These are phyloP conservation scores for Colletotrichum cuscutae DNA, from an alignment of 2,329 filamentous ascomycete genomes.

Conservation along the genomic window DNA sequence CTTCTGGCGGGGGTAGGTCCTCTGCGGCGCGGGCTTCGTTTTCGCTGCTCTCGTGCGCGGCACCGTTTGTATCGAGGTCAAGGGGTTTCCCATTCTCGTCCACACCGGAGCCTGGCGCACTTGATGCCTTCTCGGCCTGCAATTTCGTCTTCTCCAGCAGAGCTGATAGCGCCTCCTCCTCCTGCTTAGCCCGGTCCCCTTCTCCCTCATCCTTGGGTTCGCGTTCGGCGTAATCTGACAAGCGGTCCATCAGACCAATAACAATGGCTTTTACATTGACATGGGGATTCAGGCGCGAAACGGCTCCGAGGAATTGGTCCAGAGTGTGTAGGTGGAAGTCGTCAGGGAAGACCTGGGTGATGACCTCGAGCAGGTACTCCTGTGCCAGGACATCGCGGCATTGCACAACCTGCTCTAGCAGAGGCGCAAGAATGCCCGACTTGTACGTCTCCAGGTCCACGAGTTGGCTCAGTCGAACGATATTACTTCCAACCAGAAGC, in stretches of 20 bases:
- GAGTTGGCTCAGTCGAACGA: conserved; percentile 93
- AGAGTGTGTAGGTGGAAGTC: conserved; percentile 98
- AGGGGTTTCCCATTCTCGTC: conserved; percentile 5
- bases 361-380: conserved; percentile 97
- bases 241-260: conserved; percentile 95
- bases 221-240: conserved; percentile 93
- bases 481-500: conserved; percentile 93
- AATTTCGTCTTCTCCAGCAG: conserved; percentile 83
- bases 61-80: conserved; percentile 35
- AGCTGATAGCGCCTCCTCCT: conserved; percentile 83
- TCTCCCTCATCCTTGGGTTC: conserved; percentile 79
- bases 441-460: conserved; percentile 97
- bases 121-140: conserved; percentile 54
- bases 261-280: conserved; percentile 99
- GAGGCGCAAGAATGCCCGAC: conserved; percentile 84
- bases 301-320: conserved; percentile 93
- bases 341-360: conserved; percentile 98
- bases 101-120: conserved; percentile 35
- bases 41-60: conserved; percentile 33
- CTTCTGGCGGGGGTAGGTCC: conserved; percentile 33
- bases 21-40: conserved; percentile 19
- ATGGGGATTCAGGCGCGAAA: conserved; percentile 91
- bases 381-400: conserved; percentile 97
- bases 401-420: conserved; percentile 97
- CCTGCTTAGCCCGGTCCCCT: conserved; percentile 78